Percentiles rank a stretch among this genome's conserved stretches.
Conservation (phyloP, 2,329 filamentous ascomycete species). For the Corynespora cassiicola region DNA sequence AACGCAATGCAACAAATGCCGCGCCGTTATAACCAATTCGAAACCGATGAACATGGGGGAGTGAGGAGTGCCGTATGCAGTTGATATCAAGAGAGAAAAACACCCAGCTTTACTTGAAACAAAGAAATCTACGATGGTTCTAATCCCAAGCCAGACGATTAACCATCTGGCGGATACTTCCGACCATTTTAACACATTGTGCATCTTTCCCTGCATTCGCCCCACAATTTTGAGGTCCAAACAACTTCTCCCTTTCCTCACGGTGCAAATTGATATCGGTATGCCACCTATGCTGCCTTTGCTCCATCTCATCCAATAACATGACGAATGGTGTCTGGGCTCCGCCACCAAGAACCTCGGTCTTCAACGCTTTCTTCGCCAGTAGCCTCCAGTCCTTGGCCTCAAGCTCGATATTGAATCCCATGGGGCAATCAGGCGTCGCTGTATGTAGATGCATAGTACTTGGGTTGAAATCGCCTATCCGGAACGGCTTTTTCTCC, state of each 20-base stretch:
- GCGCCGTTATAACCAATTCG: too few relatives aligned
- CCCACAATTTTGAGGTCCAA: too few relatives aligned
- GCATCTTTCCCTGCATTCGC: too few relatives aligned
- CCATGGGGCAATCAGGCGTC: conserved; percentile 49
- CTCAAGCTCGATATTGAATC: conserved; percentile 53
- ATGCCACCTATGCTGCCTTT: conserved; percentile 53
- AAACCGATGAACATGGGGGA: too few relatives aligned
- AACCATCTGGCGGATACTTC: too few relatives aligned
- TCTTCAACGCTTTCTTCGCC: conserved; percentile 53
- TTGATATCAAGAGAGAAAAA: too few relatives aligned
- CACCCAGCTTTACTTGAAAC: too few relatives aligned
- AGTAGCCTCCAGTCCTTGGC: conserved; percentile 52
- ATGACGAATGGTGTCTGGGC: conserved; percentile 37
- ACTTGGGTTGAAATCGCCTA: conserved; percentile 50
- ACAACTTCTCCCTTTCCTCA: conserved; percentile 27
- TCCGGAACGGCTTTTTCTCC: conserved; percentile 49
- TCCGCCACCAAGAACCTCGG: conserved; percentile 50
- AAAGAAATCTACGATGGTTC: too few relatives aligned
- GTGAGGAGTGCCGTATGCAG: too few relatives aligned
- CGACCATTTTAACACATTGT: too few relatives aligned
- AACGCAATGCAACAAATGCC: too few relatives aligned
- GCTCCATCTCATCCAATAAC: conserved; percentile 47
- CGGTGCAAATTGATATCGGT: conserved; percentile 11
- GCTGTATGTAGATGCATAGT: conserved; percentile 52
- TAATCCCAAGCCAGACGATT: too few relatives aligned